These are phyloP conservation scores for Akanthomyces uredinophilus DNA, from an alignment of 2,329 filamentous ascomycete species.

Conservation along the genomic window DNA sequence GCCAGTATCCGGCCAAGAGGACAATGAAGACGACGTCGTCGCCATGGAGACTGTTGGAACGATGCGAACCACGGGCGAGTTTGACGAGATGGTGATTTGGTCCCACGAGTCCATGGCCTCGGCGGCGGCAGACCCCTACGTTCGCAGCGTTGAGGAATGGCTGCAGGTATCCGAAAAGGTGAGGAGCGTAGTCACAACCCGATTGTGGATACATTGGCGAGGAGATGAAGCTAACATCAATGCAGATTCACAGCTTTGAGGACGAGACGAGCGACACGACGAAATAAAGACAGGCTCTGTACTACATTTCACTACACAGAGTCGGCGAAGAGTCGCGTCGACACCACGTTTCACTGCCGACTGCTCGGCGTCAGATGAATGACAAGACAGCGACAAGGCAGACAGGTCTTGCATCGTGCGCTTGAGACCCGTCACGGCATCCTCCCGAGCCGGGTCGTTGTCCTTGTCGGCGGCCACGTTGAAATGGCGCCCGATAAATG, in stretches of 20 bases:
- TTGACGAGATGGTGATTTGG: conserved; percentile 79
- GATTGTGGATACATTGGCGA: background rate
- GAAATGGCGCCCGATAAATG: background rate
- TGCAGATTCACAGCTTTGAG: conserved; percentile 1
- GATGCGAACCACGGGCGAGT: conserved; percentile 60
- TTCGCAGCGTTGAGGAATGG: conserved; percentile 77
- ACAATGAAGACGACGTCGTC: conserved; percentile 33
- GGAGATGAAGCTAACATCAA: background rate
- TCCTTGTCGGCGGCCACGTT: background rate
- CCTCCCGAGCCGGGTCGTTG: background rate
- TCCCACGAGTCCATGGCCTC: conserved; percentile 66
- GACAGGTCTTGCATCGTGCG: background rate
- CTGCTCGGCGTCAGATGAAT: background rate
- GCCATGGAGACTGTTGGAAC: conserved; percentile 48
- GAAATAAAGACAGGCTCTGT: background rate
- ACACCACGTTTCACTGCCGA: no score
- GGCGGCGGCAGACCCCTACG: conserved; percentile 60
- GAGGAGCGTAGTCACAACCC: conserved; percentile 10
- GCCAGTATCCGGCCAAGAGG: conserved; percentile 5
- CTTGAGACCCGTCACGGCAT: background rate
- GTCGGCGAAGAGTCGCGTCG: no score
- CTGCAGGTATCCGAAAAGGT: conserved; percentile 66
- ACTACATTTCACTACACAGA: background rate
- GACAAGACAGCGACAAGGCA: background rate
- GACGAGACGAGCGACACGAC: background rate